phyloP scores from a whole-genome alignment of 495 filamentous ascomycete species.

The Talaromyces stipitatus region DNA sequence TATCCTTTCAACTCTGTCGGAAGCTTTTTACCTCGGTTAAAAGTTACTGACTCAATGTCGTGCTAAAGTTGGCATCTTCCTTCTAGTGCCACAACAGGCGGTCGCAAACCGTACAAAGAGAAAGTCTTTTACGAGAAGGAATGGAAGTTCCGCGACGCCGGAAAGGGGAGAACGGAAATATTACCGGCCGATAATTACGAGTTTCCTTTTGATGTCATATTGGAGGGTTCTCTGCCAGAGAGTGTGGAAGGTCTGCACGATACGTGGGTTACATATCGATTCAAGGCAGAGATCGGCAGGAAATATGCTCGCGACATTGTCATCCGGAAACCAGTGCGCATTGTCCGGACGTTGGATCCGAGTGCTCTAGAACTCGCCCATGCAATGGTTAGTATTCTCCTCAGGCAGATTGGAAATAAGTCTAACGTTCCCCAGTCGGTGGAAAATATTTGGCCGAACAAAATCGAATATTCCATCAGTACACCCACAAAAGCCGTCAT shows the following conservation, averaged over 20 bases:
- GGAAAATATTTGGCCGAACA: constrained; percentile 91
- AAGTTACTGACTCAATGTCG: neutral
- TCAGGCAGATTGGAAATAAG: neutral
- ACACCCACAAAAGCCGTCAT: constrained; percentile 86
- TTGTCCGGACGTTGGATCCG: constrained; percentile 78
- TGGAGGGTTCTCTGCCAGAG: constrained; percentile 73
- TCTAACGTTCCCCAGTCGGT: constrained; percentile 44
- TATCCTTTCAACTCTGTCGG: neutral
- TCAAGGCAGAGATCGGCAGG: constrained; percentile 80
- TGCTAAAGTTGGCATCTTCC: constrained; percentile 39
- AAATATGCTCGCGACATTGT: constrained; percentile 75
- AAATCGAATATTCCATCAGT: constrained; percentile 85
- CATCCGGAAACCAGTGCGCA: constrained; percentile 70
- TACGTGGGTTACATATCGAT: constrained; percentile 74
- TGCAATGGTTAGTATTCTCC: constrained; percentile 55
- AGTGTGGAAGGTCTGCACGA: constrained; percentile 80
- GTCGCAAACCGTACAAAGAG: constrained; percentile 43
- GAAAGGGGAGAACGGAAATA: constrained; percentile 48
- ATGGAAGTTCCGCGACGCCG: constrained; percentile 44
- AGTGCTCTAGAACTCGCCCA: constrained; percentile 76
- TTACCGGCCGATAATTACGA: constrained; percentile 78
- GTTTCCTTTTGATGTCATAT: constrained; percentile 74
- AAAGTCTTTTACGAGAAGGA: constrained; percentile 49
- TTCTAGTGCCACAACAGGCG: constrained; percentile 34
- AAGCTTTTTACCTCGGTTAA: neutral